Conservation (phyloP, 228 moss, liverwort and hornwort species). For the Sphagnum magellanicum region DNA sequence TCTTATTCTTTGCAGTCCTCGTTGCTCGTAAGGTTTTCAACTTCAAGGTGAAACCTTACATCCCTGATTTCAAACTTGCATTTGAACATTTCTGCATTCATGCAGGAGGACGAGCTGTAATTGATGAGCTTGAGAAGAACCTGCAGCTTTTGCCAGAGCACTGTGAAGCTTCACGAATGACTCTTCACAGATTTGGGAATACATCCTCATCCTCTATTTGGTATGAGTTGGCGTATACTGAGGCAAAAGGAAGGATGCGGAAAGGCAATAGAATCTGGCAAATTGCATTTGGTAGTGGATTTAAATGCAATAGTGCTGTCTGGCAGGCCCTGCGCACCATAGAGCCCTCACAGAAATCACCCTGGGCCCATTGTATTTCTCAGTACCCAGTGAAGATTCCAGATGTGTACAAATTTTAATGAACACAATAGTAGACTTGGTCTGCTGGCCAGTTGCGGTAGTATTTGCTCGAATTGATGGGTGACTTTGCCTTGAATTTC, state of each 20-base stretch:
- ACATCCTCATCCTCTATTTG: slow-evolving; percentile 10
- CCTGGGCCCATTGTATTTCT: slow-evolving; percentile 11
- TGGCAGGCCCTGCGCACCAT: slow-evolving; percentile 9
- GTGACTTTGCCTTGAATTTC: too few species aligned
- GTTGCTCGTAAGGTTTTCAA: slow-evolving; percentile 5
- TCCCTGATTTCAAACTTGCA: slow-evolving; percentile 10
- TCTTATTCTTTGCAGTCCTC: slow-evolving; percentile 5
- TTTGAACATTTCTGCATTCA: slow-evolving; percentile 10
- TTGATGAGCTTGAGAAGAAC: slow-evolving; percentile 10
- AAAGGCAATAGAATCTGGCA: slow-evolving; percentile 9
- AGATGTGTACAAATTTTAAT: slow-evolving; percentile 6
- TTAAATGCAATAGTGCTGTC: slow-evolving; percentile 11
- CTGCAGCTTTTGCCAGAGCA: slow-evolving; percentile 6
- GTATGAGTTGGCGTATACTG: slow-evolving; percentile 9
- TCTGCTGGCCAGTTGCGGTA: too few species aligned
- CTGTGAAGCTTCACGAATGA: slow-evolving; percentile 9
- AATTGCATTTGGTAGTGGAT: slow-evolving; percentile 14
- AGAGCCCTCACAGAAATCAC: slow-evolving; percentile 6
- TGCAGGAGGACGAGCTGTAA: slow-evolving; percentile 8
- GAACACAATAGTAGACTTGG: too few species aligned
- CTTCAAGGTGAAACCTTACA: slow-evolving; percentile 10
- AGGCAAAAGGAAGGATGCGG: slow-evolving; percentile 8
- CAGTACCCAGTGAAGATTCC: slow-evolving; percentile 5
- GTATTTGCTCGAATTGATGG: too few species aligned
- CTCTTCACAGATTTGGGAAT: slow-evolving; percentile 11